These are phyloP conservation scores for Enteropsectra breve DNA, from an alignment of 371 early-diverging fungal genomes.

Conservation along the genomic window DNA sequence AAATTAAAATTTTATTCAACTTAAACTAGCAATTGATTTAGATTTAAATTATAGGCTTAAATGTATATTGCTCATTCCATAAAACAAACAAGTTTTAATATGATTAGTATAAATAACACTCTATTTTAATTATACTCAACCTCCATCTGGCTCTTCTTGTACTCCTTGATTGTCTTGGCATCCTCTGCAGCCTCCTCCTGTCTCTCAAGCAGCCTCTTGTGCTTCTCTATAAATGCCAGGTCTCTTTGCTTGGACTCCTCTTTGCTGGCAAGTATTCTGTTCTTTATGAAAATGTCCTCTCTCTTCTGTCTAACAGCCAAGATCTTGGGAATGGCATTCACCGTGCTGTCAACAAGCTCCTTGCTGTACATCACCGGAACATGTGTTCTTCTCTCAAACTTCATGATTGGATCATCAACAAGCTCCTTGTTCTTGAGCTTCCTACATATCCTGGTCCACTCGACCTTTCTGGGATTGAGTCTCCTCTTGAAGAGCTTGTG, in stretches of 20 bases:
- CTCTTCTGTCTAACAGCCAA: conserved; percentile 34
- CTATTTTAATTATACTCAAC: conserved; percentile 19
- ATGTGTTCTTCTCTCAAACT: conserved; percentile 90
- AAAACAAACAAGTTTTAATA: background rate
- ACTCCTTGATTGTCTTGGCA: background rate
- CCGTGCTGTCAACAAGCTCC: conserved; percentile 76
- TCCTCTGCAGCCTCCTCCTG: background rate
- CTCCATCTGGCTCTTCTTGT: conserved; percentile 16
- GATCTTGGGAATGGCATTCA: conserved; percentile 63
- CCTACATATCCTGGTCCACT: conserved; percentile 97
- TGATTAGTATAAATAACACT: background rate
- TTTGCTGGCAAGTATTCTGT: conserved; percentile 53
- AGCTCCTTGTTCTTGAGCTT: conserved; percentile 90
- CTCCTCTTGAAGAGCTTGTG: conserved; percentile 96
- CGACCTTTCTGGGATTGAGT: conserved; percentile 93
- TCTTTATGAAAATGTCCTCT: conserved; percentile 52
- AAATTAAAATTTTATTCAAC: no score
- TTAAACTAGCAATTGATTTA: no score
- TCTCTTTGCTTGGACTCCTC: conserved; percentile 50
- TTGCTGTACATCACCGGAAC: conserved; percentile 87
- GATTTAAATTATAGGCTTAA: no score
- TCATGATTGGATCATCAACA: conserved; percentile 64
- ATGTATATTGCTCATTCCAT: no score
- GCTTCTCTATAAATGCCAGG: conserved; percentile 40
- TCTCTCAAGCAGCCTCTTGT: conserved; percentile 30